Percentiles rank a stretch among this genome's conserved stretches.
These are phyloP conservation scores for Fistulinella prunicolor DNA, from an alignment of 768 basidiomycete species.

Conservation along the genomic window DNA sequence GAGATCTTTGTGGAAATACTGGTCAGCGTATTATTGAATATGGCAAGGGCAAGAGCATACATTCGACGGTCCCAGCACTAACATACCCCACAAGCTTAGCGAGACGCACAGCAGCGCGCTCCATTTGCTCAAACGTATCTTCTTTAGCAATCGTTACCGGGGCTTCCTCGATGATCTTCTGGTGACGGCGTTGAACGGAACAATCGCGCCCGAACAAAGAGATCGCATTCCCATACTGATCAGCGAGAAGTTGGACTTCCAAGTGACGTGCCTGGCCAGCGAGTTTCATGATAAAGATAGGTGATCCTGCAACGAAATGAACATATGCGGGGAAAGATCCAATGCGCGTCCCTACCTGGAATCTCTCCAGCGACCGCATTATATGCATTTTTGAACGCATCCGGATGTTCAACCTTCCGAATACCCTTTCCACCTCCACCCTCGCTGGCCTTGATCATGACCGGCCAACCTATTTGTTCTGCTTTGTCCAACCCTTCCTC, in stretches of 20 bases:
- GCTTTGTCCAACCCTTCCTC: constrained; percentile 85
- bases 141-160: constrained; percentile 96
- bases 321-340: constrained; percentile 1
- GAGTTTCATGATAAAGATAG: constrained; percentile 99
- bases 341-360: constrained; percentile 60
- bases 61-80: constrained; percentile 97
- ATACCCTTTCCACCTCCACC: constrained; percentile 99
- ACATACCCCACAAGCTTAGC: constrained; percentile 99
- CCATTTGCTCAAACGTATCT: constrained; percentile 95
- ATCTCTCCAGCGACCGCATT: constrained; percentile 94
- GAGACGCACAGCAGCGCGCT: constrained; percentile 97
- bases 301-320: constrained; percentile 63
- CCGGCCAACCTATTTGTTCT: constrained; percentile 89
- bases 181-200: constrained; percentile 98
- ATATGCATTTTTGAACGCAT: constrained; percentile 92
- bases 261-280: constrained; percentile 96
- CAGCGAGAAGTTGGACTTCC: constrained; percentile 96
- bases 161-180: constrained; percentile 99
- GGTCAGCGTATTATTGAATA: neutral
- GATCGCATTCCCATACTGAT: constrained; percentile 99
- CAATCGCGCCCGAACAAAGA: constrained; percentile 99
- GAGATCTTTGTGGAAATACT: constrained; percentile 57
- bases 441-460: constrained; percentile 99
- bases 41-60: constrained; percentile 38
- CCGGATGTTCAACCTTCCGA: constrained; percentile 83